Conservation (phyloP, 2,329 filamentous ascomycete species). For the Nemania sp. region DNA sequence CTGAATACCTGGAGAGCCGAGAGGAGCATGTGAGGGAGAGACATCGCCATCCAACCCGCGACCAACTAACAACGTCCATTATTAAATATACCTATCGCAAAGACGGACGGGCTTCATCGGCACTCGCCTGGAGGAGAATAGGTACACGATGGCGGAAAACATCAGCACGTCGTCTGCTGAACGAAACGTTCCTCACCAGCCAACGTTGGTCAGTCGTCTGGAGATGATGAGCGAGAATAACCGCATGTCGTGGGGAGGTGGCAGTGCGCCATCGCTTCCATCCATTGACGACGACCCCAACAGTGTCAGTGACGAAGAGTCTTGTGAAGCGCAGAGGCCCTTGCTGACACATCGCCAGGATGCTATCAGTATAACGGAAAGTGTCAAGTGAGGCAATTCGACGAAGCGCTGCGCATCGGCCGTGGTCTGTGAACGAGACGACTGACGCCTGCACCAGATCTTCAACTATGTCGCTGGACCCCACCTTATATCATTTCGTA, state of each 20-base stretch:
- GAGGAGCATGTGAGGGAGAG: neutral
- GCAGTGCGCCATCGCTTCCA: constrained; percentile 35
- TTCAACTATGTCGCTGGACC: constrained; percentile 38
- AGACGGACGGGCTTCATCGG: neutral
- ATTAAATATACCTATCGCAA: neutral
- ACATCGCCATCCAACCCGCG: neutral
- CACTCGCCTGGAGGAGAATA: neutral
- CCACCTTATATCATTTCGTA: constrained; percentile 37
- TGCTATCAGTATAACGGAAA: constrained; percentile 22
- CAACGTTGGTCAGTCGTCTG: neutral
- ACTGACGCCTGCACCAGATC: constrained; percentile 28
- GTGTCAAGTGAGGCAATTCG: constrained; percentile 19
- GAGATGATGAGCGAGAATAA: constrained; percentile 13
- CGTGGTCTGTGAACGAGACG: neutral
- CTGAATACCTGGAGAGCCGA: neutral
- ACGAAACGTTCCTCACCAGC: neutral
- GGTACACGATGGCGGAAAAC: neutral
- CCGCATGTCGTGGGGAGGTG: constrained; percentile 34
- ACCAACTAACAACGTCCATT: neutral
- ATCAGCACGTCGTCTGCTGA: neutral
- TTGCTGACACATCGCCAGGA: constrained; percentile 21
- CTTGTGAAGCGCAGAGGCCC: neutral
- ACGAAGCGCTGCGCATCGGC: neutral
- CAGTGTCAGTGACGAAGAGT: constrained; percentile 23
- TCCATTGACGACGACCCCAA: constrained; percentile 32